Conservation (phyloP, 1,284 basidiomycete genomes). For the Ustilago esculenta region DNA sequence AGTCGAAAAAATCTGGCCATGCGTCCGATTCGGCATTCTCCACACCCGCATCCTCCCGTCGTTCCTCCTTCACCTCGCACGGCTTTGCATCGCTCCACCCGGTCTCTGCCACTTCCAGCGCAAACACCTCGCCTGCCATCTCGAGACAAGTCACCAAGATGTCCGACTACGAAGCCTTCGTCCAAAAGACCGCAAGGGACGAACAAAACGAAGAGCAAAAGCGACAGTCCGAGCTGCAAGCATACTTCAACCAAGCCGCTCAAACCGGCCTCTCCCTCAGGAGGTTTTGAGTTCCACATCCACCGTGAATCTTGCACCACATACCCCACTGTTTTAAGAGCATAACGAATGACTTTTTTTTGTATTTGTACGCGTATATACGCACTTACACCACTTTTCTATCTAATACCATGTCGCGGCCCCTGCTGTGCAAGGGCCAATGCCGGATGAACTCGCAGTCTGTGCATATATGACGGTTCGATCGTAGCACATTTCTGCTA, state of each 20-base stretch:
- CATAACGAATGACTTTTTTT: no score
- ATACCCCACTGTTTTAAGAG: no score
- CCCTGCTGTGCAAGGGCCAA: no score
- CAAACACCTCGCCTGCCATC: conserved; percentile 39
- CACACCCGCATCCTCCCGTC: conserved; percentile 31
- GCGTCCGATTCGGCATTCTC: conserved; percentile 29
- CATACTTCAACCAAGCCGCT: conserved; percentile 31
- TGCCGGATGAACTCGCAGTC: no score
- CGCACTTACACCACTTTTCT: no score
- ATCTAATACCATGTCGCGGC: no score
- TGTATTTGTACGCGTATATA: conserved; percentile 31
- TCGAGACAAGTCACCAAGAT: conserved; percentile 38
- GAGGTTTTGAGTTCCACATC: no score
- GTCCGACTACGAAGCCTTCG: conserved; percentile 32
- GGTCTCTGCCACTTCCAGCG: conserved; percentile 27
- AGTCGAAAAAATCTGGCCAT: conserved; percentile 1
- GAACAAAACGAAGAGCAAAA: conserved; percentile 27
- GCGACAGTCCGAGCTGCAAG: conserved; percentile 24
- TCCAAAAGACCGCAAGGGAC: conserved; percentile 16
- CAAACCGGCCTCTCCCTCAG: conserved; percentile 26
- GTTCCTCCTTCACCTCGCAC: conserved; percentile 33
- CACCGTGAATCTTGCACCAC: no score
- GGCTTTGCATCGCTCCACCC: conserved; percentile 23
- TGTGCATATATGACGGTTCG: no score
- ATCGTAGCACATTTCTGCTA: no score